These are phyloP conservation scores for Chenopodium berlandieri DNA, from an alignment of 148 eudicot genomes.

Conservation along the genomic window DNA sequence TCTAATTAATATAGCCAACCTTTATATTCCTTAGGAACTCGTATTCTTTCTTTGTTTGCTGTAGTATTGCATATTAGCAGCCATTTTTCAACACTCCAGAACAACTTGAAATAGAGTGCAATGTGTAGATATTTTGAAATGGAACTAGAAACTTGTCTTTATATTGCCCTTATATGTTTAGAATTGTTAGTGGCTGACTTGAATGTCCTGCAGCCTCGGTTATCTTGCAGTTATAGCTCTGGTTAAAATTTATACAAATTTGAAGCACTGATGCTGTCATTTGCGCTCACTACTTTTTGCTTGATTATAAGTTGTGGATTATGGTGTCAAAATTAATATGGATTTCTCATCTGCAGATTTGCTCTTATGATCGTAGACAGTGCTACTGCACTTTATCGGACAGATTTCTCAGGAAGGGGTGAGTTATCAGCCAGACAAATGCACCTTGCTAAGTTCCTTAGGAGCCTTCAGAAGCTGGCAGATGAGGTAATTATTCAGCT, in stretches of 20 bases:
- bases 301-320: background rate
- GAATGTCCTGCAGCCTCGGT: background rate
- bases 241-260: background rate
- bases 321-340: background rate
- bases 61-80: background rate
- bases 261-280: background rate
- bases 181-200: background rate
- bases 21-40: background rate
- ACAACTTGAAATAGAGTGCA: background rate
- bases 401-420: conserved; percentile 97
- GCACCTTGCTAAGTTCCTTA: conserved; percentile 93
- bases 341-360: conserved; percentile 49
- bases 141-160: background rate
- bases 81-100: background rate
- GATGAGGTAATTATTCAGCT: conserved; percentile 60
- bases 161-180: background rate
- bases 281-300: background rate
- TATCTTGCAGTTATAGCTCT: background rate
- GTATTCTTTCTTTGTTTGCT: background rate
- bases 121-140: background rate
- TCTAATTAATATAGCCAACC: background rate
- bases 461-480: conserved; percentile 96
- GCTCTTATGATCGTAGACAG: conserved; percentile 97
- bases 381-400: conserved; percentile 96
- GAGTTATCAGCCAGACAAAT: conserved; percentile 95